Conservation (phyloP, 495 filamentous ascomycete species). For the Aspergillus haitiensis region DNA sequence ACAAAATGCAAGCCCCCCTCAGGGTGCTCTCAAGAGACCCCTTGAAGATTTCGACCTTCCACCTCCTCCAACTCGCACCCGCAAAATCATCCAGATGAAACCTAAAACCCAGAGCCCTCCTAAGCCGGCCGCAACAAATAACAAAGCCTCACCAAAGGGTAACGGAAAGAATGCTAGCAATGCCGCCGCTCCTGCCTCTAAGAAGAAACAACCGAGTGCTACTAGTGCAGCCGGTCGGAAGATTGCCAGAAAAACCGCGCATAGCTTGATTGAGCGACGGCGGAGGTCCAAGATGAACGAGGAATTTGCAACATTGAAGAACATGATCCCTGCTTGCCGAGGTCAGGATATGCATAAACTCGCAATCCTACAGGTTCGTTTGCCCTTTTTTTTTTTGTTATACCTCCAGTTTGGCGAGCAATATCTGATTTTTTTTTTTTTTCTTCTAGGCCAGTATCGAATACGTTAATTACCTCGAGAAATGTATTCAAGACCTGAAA, state of each 20-base stretch:
- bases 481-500: slow-evolving; percentile 82
- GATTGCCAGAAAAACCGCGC: slow-evolving; percentile 93
- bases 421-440: slow-evolving; percentile 11
- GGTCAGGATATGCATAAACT: slow-evolving; percentile 98
- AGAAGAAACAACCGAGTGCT: slow-evolving; percentile 66
- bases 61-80: slow-evolving; percentile 84
- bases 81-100: slow-evolving; percentile 99
- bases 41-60: slow-evolving; percentile 72
- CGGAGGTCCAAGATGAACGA: slow-evolving; percentile 98
- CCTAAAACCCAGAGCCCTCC: slow-evolving; percentile 41
- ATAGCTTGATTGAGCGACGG: slow-evolving; percentile 89
- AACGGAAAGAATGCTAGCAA: slow-evolving; percentile 32
- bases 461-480: slow-evolving; percentile 91
- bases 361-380: slow-evolving; percentile 83
- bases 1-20: slow-evolving; percentile 54
- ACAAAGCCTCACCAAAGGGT: slow-evolving; percentile 32
- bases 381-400: background rate
- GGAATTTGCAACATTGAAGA: slow-evolving; percentile 90
- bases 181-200: slow-evolving; percentile 39
- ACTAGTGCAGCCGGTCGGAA: slow-evolving; percentile 84
- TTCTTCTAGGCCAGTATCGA: slow-evolving; percentile 94
- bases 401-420: too few species aligned
- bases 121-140: slow-evolving; percentile 23
- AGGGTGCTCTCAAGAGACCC: slow-evolving; percentile 52
- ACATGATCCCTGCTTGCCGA: slow-evolving; percentile 89